Evolutionary conservation across 257 asterid species (phyloP), one percentile per base, ranked within the genome.

Genomic region (Solanum corneliomulleri): DNA sequence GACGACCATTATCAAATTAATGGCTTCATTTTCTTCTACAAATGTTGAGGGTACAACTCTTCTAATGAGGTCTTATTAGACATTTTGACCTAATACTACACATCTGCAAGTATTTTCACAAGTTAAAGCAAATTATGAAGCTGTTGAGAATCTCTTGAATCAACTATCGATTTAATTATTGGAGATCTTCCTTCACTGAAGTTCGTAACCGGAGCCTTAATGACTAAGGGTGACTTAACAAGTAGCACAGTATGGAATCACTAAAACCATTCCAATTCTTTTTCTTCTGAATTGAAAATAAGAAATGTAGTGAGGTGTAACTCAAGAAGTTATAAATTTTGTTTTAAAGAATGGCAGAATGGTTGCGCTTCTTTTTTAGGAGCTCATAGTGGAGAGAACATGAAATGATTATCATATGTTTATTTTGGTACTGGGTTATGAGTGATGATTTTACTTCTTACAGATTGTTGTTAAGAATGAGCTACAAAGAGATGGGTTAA

Each of bases 111-210:
- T 93, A 27, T 95, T 97, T 90, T 97, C 98, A 82, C 98, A 94
- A 91, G 99, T 95, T 87, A 95, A 94, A 91, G 91, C 98, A n/a
- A 93, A 94, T 86, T 93, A 93, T 89, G 98, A 97, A 92, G 99
- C 98, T 68, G 96, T 97, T 84, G 98, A 97, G 92, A 9, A 42
- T 92, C 98, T 97, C 90, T 91, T 94, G 91, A 89, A 89, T 91
- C 98, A 94, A 96, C 99, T 37, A 83, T 93, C 82, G 95, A 95
- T 80, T 95, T 98, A 89, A 95, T 94, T 88, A 94, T 97, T 84
- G 99, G 99, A 74, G 98, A 97, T 93, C 98, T 97, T 86, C 96
- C 98, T 82, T 93, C 98, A 25, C 88, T 97, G 88, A 98, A 97
- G 86, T 95, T 91, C 90, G 88, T 97, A 84, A 90, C 94, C 88